Base-by-base conservation (phyloP, 2,329 filamentous ascomycete species). In the Fusarium chuoi region DNA sequence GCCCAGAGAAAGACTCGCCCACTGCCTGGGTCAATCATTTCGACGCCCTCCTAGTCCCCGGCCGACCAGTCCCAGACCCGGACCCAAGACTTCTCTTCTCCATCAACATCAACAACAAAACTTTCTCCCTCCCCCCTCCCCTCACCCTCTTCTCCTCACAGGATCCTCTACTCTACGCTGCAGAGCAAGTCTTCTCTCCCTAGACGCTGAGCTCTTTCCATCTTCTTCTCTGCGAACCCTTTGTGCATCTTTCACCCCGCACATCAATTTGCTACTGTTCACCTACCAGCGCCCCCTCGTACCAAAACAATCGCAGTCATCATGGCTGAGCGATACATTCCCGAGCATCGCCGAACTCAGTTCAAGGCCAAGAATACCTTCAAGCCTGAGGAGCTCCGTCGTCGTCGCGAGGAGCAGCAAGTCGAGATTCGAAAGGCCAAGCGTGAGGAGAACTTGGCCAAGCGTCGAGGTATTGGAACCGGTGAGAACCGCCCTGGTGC, bases 301-400 rank as follows among this genome's bases (percentile, higher is more conserved):
- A 74, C 61, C 72, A 75, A 67, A 71, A 71, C 66, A 75, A 75
- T 77, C 81, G 65, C 82, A 82, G 83, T 83, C 84, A 92, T 80
- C 87, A 99, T 99, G 96, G 93, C 96, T 85, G 96, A 99, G 85
- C 94, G 96, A 82, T 99, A 98, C 88, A 99, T 99, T 82, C 96
- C 96, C 84, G 96, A 99, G 88, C 96, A 99, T 89, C 95, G 96
- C 85, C 95, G 96, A 83, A 98, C 94, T 77, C 95, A 98, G 88
- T 99, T 98, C 92, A 99, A 99, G 93, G 96, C 96, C 63, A 98
- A 98, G 90, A 96, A 94, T 86, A 94, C 94, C 81, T 98, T 99
- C 90, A 98, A 98, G 91, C 96, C 96, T 80, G 96, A 99, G 84
- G 96, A 99, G 88, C 92, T 99, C 77, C 94, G 96, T 83, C 95